Evolutionary conservation across 2,329 filamentous ascomycete species (phyloP).

Genomic region (Botryosphaeria dothidea): DNA sequence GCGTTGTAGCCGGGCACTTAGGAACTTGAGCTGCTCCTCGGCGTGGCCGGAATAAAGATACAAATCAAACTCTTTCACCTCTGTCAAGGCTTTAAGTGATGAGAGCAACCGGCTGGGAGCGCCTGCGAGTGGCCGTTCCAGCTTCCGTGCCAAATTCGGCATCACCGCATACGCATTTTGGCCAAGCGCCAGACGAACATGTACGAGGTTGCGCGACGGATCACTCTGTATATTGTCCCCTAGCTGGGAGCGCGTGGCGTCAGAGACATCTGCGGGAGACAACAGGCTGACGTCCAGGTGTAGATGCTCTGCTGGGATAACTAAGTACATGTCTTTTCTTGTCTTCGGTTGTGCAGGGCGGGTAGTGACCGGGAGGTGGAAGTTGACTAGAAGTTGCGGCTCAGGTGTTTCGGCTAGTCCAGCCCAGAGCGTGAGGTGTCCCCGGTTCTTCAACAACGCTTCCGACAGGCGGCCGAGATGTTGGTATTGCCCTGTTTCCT

Average conservation of each 20-base stretch:
- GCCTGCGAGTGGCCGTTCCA: not conserved
- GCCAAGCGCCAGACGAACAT: not conserved
- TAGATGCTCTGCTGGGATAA: not conserved
- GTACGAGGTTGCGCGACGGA: not conserved
- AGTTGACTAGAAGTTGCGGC: not conserved
- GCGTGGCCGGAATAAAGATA: not conserved
- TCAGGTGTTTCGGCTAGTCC: not conserved
- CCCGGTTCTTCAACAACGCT: not conserved
- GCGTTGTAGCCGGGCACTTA: not conserved
- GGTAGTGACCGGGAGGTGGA: not conserved
- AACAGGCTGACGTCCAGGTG: not conserved
- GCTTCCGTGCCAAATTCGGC: not conserved
- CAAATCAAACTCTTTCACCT: not conserved
- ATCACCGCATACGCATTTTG: not conserved
- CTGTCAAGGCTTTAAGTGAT: not conserved
- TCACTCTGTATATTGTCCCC: not conserved
- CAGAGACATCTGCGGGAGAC: not conserved
- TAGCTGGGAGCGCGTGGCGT: not conserved
- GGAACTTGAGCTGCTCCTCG: not conserved
- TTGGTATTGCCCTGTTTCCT: not conserved
- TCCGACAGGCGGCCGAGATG: not conserved
- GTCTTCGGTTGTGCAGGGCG: not conserved
- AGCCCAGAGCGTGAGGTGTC: not conserved
- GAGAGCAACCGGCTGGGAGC: not conserved
- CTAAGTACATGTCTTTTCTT: not conserved